Conservation (phyloP, 2,329 filamentous ascomycete species). For the Xylariaceae sp. region DNA sequence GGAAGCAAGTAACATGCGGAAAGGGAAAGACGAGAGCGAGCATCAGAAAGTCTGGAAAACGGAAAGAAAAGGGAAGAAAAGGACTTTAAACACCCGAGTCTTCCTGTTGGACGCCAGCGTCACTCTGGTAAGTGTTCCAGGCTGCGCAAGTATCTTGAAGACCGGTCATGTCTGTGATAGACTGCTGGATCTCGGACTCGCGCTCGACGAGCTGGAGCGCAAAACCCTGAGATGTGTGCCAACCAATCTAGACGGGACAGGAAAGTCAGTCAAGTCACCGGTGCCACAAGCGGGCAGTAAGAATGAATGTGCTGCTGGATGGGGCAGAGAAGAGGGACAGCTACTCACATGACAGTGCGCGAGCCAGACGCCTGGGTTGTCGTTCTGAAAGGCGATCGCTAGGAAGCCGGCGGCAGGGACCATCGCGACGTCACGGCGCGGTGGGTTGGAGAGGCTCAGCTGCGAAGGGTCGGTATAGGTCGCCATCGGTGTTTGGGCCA, state of each 20-base stretch:
- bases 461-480: constrained; percentile 27
- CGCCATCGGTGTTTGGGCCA: constrained; percentile 28
- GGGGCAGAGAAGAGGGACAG: background rate
- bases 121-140: constrained; percentile 28
- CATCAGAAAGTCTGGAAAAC: no score
- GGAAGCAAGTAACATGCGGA: no score
- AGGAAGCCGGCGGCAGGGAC: constrained; percentile 42
- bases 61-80: no score
- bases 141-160: constrained; percentile 23
- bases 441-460: constrained; percentile 39
- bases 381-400: constrained; percentile 43
- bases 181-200: constrained; percentile 25
- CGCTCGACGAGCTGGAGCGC: constrained; percentile 47
- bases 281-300: no score
- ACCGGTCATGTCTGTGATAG: constrained; percentile 18
- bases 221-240: constrained; percentile 46
- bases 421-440: constrained; percentile 44
- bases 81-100: constrained; percentile 33
- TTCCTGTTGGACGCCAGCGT: constrained; percentile 23
- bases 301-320: background rate
- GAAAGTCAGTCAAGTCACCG: background rate
- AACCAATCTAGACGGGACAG: constrained; percentile 35
- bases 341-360: constrained; percentile 30
- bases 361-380: constrained; percentile 50
- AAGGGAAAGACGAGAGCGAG: no score